A percentile compares a stretch with the other conserved stretches of the same genome.
phyloP scores from a whole-genome alignment of 805 yeast species.

The Candida caryicola region DNA sequence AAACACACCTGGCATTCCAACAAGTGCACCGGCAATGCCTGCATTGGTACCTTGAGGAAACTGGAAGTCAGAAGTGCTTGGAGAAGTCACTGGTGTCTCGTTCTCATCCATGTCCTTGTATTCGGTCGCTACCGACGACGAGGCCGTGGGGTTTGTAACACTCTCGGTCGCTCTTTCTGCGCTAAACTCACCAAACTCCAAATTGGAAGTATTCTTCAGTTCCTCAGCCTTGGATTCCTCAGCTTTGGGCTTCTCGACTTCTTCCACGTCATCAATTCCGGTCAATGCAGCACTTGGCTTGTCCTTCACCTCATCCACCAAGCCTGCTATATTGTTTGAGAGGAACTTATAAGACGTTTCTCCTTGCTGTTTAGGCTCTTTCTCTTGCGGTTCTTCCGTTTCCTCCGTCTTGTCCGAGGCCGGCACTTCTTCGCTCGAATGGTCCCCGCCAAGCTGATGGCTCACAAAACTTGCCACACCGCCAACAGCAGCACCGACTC shows the following conservation, averaged over 20 bases:
- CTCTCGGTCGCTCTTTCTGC: constrained; percentile 18
- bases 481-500: constrained; percentile 9
- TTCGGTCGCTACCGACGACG: constrained; percentile 33
- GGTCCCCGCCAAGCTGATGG: not conserved
- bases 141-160: constrained; percentile 29
- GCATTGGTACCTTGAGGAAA: constrained; percentile 33
- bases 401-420: not conserved
- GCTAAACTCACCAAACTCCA: constrained; percentile 33
- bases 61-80: constrained; percentile 47
- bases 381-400: not conserved
- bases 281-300: constrained; percentile 28
- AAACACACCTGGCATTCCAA: constrained; percentile 44
- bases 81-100: constrained; percentile 50
- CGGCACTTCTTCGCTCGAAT: not conserved
- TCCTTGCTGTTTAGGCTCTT: not conserved
- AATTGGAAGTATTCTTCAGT: constrained; percentile 14
- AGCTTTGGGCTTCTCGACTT: constrained; percentile 9
- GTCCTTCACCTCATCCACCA: constrained; percentile 28
- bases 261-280: constrained; percentile 21
- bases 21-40: constrained; percentile 38
- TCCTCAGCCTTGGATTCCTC: constrained; percentile 10
- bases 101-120: constrained; percentile 24
- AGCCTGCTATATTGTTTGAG: constrained; percentile 5
- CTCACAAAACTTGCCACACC: constrained; percentile 6
- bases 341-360: too few species aligned